Conservation (phyloP, 106 monocot genomes). For the Dioscorea dumetorum region DNA sequence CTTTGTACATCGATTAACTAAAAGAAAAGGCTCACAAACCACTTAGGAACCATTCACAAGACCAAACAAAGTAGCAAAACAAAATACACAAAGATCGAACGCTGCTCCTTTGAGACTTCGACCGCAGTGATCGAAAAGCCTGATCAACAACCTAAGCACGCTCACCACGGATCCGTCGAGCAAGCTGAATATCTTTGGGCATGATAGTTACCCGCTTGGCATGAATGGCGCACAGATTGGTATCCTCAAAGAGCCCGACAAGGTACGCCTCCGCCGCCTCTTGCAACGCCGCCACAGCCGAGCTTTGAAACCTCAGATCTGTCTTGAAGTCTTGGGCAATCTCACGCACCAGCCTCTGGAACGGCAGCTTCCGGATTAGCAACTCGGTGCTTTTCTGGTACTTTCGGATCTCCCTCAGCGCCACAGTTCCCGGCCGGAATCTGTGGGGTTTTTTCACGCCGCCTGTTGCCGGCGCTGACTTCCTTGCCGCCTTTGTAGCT, state of each 20-base stretch:
- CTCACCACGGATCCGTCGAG: background rate
- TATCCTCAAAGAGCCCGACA: background rate
- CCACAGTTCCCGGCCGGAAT: background rate
- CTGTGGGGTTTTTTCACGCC: background rate
- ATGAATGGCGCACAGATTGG: background rate
- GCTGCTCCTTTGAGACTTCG: too few relatives aligned
- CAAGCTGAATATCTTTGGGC: background rate
- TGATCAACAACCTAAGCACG: background rate
- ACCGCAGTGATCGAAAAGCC: too few relatives aligned
- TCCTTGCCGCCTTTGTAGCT: background rate
- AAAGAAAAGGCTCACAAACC: too few relatives aligned
- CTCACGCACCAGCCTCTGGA: conserved; percentile 1
- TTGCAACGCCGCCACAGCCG: background rate
- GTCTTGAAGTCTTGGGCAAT: background rate
- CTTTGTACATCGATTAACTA: too few relatives aligned
- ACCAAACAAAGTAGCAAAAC: too few relatives aligned
- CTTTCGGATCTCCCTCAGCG: background rate
- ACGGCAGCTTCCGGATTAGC: background rate
- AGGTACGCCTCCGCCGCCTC: background rate
- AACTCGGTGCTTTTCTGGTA: background rate
- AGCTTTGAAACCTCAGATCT: background rate
- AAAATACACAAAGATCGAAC: too few relatives aligned
- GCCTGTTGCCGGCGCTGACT: background rate
- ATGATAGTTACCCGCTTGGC: background rate
- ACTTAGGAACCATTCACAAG: too few relatives aligned